phyloP scores from a whole-genome alignment of 306 rosid species.

The Glycine latifolia region DNA sequence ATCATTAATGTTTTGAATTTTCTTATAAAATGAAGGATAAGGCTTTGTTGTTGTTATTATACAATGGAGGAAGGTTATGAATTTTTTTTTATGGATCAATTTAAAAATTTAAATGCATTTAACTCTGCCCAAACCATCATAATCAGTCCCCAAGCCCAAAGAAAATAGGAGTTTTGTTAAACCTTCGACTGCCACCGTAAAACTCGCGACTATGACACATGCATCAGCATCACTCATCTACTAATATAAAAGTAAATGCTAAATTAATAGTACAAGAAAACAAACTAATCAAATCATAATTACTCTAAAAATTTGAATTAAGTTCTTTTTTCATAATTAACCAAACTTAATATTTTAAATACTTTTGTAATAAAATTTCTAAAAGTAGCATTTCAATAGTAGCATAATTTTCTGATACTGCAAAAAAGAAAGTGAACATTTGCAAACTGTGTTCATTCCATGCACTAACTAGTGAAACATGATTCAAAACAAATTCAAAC shows the following conservation, averaged over 20 bases:
- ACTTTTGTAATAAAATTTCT: background rate
- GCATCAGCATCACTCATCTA: too few relatives aligned
- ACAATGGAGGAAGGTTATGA: background rate
- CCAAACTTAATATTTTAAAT: background rate
- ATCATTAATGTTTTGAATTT: background rate
- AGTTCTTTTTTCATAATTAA: background rate
- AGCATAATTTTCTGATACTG: background rate
- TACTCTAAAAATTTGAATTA: background rate
- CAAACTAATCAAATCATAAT: too few relatives aligned
- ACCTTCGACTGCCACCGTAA: too few relatives aligned
- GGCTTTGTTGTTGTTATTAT: too few relatives aligned
- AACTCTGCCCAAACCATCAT: too few relatives aligned
- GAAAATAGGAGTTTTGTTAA: too few relatives aligned
- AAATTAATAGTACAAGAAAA: too few relatives aligned
- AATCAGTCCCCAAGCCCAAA: too few relatives aligned
- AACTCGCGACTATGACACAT: too few relatives aligned
- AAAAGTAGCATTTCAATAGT: background rate
- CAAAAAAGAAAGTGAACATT: background rate
- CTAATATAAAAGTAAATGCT: too few relatives aligned
- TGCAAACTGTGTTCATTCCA: conserved; percentile 18
- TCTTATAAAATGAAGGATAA: background rate
- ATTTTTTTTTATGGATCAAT: background rate
- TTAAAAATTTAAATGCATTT: too few relatives aligned
- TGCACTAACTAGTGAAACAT: conserved; percentile 19
- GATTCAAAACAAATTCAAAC: conserved; percentile 25